Evolutionary conservation across 768 basidiomycete species (phyloP), one percentile per base, ranked within the genome.

Genomic region (Macrolepiota fuliginosa): DNA sequence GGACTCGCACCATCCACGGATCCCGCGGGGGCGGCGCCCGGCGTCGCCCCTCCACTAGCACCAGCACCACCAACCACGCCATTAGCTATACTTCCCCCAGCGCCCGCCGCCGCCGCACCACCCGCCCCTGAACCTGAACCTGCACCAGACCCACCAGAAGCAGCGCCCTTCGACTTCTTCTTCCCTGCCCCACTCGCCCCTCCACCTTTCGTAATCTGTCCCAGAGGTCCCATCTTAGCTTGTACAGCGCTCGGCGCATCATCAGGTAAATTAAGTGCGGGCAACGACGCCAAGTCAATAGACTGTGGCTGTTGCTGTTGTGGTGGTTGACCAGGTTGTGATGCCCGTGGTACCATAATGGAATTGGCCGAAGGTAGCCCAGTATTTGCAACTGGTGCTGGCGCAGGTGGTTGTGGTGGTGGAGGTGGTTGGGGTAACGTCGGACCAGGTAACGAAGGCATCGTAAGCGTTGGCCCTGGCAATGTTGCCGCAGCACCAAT

Each of bases 181-280:
- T 56, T 56, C 24, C 83, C 73, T 11, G 76, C 60, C 1, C 76
- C 76, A 1, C 79, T 68, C 17, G 79, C 71, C 0, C 78, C 67
- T 1, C 78, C 79, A 1, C 79, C 76, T 69, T 85, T 83, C 68
- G 86, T 66, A 62, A 92, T 83, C 70, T 92, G 90, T 6, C 92
- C 92, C 17, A 92, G 74, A 0, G 92, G 92, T 0, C 91, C 90
- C 66, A 93, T 83, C 77, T 90, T 93, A 49, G 81, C 75, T 65
- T 91, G 90, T 2, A 77, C 70, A 11, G 82, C 68, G 37, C 74
- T 75, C 0, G 89, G 87, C 1, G 73, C 37, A 66, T 94, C 92
- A 77, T 94, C 92, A 9, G 81, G 79, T 3, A 93, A 77, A 3
- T 78, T 70, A 15, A 83, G 61, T 36, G 71, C 69, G 13, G 70